phyloP scores from a whole-genome alignment of 345 rosid species.

The Geranium rotundifolium region DNA sequence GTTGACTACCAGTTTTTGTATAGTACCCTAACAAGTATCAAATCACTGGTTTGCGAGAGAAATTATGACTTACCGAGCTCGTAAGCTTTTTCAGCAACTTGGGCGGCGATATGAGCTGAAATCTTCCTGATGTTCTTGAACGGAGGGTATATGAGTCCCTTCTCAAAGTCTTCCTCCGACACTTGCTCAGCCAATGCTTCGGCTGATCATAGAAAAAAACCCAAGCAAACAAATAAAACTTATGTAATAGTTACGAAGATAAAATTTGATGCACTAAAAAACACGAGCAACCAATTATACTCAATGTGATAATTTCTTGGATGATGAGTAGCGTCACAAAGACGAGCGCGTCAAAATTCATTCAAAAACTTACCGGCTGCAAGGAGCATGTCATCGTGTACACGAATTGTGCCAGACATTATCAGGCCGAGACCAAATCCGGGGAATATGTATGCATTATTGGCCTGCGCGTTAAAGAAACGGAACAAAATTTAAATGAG shows the following conservation, averaged over 20 bases:
- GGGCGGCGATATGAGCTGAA: constrained; percentile 94
- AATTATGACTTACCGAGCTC: constrained; percentile 59
- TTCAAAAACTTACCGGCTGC: constrained; percentile 52
- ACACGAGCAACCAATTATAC: not conserved
- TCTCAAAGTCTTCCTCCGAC: constrained; percentile 58
- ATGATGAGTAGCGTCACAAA: not conserved
- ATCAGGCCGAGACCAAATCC: constrained; percentile 88
- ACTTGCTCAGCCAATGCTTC: constrained; percentile 84
- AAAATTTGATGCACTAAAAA: not conserved
- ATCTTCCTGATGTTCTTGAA: constrained; percentile 79
- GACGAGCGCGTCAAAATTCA: too few relatives aligned
- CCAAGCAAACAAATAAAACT: not conserved
- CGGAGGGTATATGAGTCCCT: constrained; percentile 81
- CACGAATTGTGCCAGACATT: constrained; percentile 92
- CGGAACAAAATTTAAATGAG: not conserved
- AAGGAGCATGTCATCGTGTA: constrained; percentile 88
- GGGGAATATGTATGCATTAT: constrained; percentile 93
- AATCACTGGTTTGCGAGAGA: too few relatives aligned
- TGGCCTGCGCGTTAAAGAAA: constrained; percentile 40
- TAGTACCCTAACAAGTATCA: too few relatives aligned
- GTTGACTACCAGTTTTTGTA: too few relatives aligned
- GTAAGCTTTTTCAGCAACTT: constrained; percentile 77
- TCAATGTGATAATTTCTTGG: not conserved
- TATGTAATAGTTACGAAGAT: too few relatives aligned
- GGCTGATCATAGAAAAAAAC: constrained; percentile 27